Evolutionary conservation across 2,329 filamentous ascomycete species (phyloP), one percentile per base, ranked within the genome.

Genomic region (Pseudocercospora pini-densiflorae): DNA sequence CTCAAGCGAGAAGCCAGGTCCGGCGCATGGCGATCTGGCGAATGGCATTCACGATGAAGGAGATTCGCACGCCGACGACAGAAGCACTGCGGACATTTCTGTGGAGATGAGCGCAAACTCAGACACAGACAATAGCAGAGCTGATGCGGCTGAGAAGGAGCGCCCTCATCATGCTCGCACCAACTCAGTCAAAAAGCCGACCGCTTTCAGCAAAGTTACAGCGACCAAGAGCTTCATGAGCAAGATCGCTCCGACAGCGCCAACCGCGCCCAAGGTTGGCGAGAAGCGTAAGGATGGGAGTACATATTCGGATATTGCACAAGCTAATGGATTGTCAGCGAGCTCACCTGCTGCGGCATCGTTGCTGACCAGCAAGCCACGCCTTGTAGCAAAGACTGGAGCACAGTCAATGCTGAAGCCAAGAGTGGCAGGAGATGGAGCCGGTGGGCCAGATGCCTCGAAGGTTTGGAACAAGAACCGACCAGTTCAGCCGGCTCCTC

Each of bases 391-490:
- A 62, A 94, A 94, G 77, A 88, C 89, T 8, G 90, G 88, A 29
- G 87, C 85, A 70, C 79, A 83, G 12, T 84, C 74, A 43, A 86
- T 82, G 24, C 80, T 80, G 58, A 78, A 84, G 63, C 65, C 76
- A 27, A 74, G 75, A 23, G 47, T 70, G 24, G 76, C 74, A 12
- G 65, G 72, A 33, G 74, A 75, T 76, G 86, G 67, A 55, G 58
- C 72, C 27, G 71, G 69, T 53, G 88, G 88, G 27, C 90, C 92
- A 14, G 91, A 94, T 77, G 85, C 87, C 31, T 91, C 83, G 78
- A 90, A 86, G 61, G 92, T 96, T 47, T 96, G 92, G 92, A 96
- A 95, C 81, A 94, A 93, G 80, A 96, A 95, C 77, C 86, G 90
- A 83, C 91, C 88, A 60, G 83, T 84, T 6, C 86, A 89, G 61